Conservation (phyloP, 73 alveolate genomes). For the Paramecium pentaurelia region DNA sequence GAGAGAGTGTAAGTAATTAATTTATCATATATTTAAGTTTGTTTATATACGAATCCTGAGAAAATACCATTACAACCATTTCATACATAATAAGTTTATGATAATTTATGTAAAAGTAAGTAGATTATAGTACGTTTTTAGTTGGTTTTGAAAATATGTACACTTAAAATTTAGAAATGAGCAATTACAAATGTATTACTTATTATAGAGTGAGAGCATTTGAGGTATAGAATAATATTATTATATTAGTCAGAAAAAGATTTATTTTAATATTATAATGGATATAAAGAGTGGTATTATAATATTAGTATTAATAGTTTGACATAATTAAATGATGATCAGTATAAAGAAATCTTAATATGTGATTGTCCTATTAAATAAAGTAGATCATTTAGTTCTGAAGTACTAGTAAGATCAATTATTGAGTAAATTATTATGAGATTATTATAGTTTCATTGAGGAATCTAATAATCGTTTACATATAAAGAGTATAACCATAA, state of each 20-base stretch:
- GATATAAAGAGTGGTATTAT: constrained; percentile 39
- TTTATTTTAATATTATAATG: constrained; percentile 38
- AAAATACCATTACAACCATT: neutral
- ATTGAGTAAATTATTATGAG: constrained; percentile 1
- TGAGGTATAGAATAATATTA: neutral
- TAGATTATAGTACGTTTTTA: neutral
- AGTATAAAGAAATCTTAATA: neutral
- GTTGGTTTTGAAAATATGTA: constrained; percentile 5
- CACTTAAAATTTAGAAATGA: neutral
- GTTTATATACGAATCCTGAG: constrained; percentile 21
- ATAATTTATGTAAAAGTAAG: neutral
- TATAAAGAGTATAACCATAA: neutral
- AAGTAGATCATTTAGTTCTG: constrained; percentile 1
- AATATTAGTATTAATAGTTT: neutral
- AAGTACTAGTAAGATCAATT: constrained; percentile 23
- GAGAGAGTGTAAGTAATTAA: constrained; percentile 22
- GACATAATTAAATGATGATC: constrained; percentile 13
- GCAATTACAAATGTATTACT: neutral
- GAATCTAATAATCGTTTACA: neutral
- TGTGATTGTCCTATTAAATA: neutral
- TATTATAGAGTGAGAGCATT: neutral
- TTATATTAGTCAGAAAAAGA: neutral
- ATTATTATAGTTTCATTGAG: neutral
- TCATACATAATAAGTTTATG: neutral
- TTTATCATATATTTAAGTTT: neutral